phyloP scores from a whole-genome alignment of 805 yeast species.

The Myxozyma neotropica region DNA sequence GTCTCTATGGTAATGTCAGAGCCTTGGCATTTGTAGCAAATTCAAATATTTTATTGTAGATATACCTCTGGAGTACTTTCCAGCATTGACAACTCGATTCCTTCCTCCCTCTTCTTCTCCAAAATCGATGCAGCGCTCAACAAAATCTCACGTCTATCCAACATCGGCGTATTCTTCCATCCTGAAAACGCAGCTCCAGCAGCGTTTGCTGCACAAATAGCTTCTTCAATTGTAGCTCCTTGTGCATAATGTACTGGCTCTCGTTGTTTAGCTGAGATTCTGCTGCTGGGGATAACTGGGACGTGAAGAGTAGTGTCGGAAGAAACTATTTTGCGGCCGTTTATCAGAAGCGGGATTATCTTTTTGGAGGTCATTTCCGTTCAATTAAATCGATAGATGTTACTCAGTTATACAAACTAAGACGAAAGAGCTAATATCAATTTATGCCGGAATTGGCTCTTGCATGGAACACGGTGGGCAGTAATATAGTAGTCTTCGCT shows the following conservation, averaged over 20 bases:
- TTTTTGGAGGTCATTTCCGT: not conserved
- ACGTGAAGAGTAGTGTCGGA: constrained; percentile 7
- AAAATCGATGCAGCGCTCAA: constrained; percentile 18
- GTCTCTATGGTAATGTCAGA: constrained; percentile 4
- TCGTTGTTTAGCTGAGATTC: not conserved
- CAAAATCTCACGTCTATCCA: constrained; percentile 19
- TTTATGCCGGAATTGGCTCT: too few relatives aligned
- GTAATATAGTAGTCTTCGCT: too few relatives aligned
- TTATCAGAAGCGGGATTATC: constrained; percentile 16
- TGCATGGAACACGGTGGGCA: too few relatives aligned
- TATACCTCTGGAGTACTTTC: constrained; percentile 26
- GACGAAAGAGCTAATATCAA: too few relatives aligned
- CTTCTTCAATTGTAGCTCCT: constrained; percentile 22
- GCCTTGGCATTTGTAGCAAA: not conserved
- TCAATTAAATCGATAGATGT: not conserved
- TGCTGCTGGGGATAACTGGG: constrained; percentile 8
- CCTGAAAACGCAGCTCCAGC: constrained; percentile 14
- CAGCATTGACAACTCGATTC: constrained; percentile 19
- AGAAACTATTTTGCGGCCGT: constrained; percentile 4
- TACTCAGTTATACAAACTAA: too few relatives aligned
- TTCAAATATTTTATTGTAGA: not conserved
- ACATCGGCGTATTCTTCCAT: constrained; percentile 16
- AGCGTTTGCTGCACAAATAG: constrained; percentile 12
- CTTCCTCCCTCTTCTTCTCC: constrained; percentile 14
- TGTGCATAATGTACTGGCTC: constrained; percentile 22